Base-by-base conservation (phyloP, 2,329 filamentous ascomycete species). In the Monilinia fructicola region DNA sequence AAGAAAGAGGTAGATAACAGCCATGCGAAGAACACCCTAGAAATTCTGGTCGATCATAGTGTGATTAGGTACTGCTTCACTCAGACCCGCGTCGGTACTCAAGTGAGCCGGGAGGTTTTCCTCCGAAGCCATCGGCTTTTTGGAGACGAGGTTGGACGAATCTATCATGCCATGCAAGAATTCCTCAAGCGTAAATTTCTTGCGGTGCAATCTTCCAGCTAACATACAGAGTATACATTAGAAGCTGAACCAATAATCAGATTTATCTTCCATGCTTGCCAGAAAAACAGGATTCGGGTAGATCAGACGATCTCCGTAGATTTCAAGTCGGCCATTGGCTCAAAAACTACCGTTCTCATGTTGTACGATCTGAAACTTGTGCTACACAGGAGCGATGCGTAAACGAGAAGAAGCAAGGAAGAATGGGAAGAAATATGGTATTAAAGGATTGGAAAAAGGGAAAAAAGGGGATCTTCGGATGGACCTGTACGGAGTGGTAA, bases 241-340 rank as follows among this genome's bases (percentile, higher is more conserved):
- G 11, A 23, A 23, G 23, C 11, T 38, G 5, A 48, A 26, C 21
- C 28, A 60, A 60, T 48, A 21, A 60, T 38, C 18, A 28, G 44
- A 38, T n/a, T 9, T 11, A 21, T 35, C 26, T 48, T 48, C n/a
- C 26, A 38, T 40, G 21, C 58, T 38, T 38, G 31, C 31, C 7
- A 16, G 16, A 38, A 60, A 60, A 52, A 23, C 58, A 60, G 58
- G 48, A 52, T 42, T 48, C 42, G 54, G 63, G 18, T 52, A 65
- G 63, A 65, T 65, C 63, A 65, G 54, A 65, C 63, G 54, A 65
- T 60, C 54, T 65, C 63, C 42, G 42, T 59, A 35, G 42, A 31
- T 60, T 46, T 44, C 21, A 50, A 26, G 21, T 50, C n/a, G 56
- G 44, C 28, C 31, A 60, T 50, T 60, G 58, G 58, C 28, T 50